phyloP scores from a whole-genome alignment of 768 basidiomycete species.

The Boletales sp. region DNA sequence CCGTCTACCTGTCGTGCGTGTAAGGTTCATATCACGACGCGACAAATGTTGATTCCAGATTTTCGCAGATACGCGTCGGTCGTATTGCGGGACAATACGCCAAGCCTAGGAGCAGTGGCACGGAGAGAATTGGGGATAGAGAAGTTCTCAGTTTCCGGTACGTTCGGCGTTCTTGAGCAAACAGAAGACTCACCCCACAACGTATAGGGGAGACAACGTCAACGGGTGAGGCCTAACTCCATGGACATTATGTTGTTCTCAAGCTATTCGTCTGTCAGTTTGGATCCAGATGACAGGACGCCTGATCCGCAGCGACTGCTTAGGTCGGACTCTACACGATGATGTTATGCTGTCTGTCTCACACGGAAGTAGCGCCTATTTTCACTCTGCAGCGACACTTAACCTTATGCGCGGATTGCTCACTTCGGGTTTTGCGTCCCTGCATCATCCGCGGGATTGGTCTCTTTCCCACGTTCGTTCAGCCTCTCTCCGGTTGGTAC shows the following conservation, averaged over 20 bases:
- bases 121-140: constrained; percentile 70
- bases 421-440: constrained; percentile 89
- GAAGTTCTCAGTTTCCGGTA: constrained; percentile 87
- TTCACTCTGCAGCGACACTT: constrained; percentile 89
- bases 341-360: background rate
- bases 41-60: constrained; percentile 3
- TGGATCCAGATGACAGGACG: constrained; percentile 71
- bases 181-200: background rate
- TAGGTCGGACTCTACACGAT: constrained; percentile 38
- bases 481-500: constrained; percentile 59
- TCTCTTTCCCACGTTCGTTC: constrained; percentile 90
- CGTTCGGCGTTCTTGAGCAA: constrained; percentile 15
- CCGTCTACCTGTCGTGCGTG: constrained; percentile 82
- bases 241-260: background rate
- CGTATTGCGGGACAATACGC: constrained; percentile 97
- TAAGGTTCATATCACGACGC: constrained; percentile 1
- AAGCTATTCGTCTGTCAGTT: constrained; percentile 24
- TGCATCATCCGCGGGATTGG: constrained; percentile 89
- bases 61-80: constrained; percentile 66
- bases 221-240: constrained; percentile 61
- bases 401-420: constrained; percentile 90
- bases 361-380: constrained; percentile 70
- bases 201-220: constrained; percentile 85
- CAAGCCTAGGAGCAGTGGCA: constrained; percentile 84
- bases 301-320: constrained; percentile 91